A percentile compares a stretch with the other conserved stretches of the same genome.
These are phyloP conservation scores for Fraxinus ornus DNA, from an alignment of 305 asterid genomes.

Conservation along the genomic window DNA sequence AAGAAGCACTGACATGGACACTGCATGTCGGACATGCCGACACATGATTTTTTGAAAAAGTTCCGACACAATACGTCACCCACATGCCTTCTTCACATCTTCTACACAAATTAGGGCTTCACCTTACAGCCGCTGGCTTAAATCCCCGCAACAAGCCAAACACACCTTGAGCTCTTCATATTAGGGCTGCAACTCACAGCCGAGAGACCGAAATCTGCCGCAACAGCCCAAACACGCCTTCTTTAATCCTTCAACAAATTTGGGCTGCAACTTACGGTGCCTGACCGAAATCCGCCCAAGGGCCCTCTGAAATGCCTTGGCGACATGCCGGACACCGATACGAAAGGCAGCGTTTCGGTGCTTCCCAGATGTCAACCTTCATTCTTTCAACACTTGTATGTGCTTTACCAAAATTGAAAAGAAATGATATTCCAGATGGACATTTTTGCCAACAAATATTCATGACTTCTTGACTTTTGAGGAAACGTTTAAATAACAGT, in stretches of 20 bases:
- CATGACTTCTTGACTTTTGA: neutral
- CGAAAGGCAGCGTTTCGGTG: neutral
- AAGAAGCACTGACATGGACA: neutral
- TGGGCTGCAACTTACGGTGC: neutral
- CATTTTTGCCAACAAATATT: neutral
- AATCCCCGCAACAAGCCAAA: neutral
- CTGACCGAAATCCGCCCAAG: neutral
- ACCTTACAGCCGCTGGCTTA: neutral
- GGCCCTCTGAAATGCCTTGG: neutral
- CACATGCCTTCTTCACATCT: neutral
- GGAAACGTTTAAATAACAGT: neutral
- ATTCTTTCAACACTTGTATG: neutral
- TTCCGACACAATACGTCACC: neutral
- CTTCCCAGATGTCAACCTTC: neutral
- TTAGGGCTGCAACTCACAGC: neutral
- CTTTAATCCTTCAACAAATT: neutral
- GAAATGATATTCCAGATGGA: neutral
- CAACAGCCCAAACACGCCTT: neutral
- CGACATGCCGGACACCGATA: neutral
- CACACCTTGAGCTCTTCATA: neutral
- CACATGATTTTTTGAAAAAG: neutral
- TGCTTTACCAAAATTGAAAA: neutral
- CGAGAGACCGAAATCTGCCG: neutral
- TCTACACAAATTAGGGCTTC: neutral
- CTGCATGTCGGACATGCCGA: neutral